phyloP scores from a whole-genome alignment of 345 rosid species.

The Garcia nutans region DNA sequence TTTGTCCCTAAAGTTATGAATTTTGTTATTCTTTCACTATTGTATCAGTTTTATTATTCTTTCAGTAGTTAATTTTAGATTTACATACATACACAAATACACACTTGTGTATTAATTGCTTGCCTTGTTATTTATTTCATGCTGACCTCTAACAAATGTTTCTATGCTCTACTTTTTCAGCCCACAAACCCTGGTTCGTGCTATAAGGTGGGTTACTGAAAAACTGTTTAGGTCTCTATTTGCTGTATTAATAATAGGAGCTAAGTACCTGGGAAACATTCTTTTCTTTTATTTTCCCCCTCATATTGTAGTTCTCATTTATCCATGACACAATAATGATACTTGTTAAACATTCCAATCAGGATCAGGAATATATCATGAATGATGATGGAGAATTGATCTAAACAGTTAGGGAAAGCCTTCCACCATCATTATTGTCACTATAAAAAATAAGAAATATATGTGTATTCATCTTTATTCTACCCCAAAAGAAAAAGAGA shows the following conservation, averaged over 20 bases:
- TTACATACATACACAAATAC: neutral
- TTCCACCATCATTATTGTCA: neutral
- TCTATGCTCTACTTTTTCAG: constrained; percentile 49
- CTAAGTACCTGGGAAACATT: neutral
- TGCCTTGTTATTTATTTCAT: constrained; percentile 8
- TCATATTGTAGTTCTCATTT: neutral
- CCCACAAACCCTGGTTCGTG: constrained; percentile 98
- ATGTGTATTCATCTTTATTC: neutral
- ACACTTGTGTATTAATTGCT: neutral
- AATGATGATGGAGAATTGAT: neutral
- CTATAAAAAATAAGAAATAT: neutral
- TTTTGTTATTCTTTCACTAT: neutral
- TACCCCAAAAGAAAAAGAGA: neutral
- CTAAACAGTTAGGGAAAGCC: neutral
- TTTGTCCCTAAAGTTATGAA: neutral
- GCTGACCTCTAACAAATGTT: constrained; percentile 20
- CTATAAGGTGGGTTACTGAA: constrained; percentile 65
- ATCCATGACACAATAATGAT: neutral
- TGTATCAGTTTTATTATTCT: neutral
- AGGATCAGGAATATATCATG: neutral
- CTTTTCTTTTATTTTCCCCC: neutral
- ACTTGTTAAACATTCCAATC: neutral
- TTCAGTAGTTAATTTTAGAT: neutral
- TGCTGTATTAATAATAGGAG: constrained; percentile 5
- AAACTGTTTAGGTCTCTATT: neutral